A percentile compares a stretch with the other conserved stretches of the same genome.
These are phyloP conservation scores for Pseudogymnoascus sp. DNA, from an alignment of 2,329 filamentous ascomycete genomes.

Conservation along the genomic window DNA sequence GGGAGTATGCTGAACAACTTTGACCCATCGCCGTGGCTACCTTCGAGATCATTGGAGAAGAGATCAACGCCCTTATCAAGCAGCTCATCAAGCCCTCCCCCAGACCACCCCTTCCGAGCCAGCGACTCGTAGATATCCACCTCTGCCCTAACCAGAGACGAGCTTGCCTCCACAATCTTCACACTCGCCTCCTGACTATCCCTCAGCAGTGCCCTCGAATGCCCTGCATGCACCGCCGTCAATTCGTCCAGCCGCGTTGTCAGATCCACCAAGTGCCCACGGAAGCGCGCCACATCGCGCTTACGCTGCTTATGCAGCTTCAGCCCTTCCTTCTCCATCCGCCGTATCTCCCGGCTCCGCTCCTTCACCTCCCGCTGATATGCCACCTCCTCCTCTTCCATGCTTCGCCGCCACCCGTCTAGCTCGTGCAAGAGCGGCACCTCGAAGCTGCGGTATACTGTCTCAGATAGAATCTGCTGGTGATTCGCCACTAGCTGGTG, in stretches of 20 bases:
- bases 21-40: conserved; percentile 26
- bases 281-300: conserved; percentile 52
- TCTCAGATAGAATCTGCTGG: conserved; percentile 61
- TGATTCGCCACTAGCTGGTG: conserved; percentile 63
- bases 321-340: conserved; percentile 56
- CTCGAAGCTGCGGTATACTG: conserved; percentile 59
- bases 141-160: conserved; percentile 57
- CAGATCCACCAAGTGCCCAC: conserved; percentile 55
- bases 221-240: conserved; percentile 50
- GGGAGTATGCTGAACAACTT: conserved; percentile 59
- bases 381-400: conserved; percentile 55
- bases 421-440: conserved; percentile 62
- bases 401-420: conserved; percentile 54
- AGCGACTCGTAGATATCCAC: conserved; percentile 62
- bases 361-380: conserved; percentile 48
- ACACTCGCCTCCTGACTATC: conserved; percentile 58
- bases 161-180: conserved; percentile 55
- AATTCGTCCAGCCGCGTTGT: conserved; percentile 55
- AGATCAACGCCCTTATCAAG: conserved; percentile 56
- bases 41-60: conserved; percentile 39
- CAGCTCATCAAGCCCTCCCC: conserved; percentile 57
- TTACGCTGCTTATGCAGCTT: conserved; percentile 51
- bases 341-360: conserved; percentile 52
- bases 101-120: conserved; percentile 59
- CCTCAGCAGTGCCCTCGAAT: conserved; percentile 50